Percentiles rank a stretch among this genome's conserved stretches.
phyloP scores from a whole-genome alignment of 495 filamentous ascomycete genomes.

The Penicillium verhagenii region DNA sequence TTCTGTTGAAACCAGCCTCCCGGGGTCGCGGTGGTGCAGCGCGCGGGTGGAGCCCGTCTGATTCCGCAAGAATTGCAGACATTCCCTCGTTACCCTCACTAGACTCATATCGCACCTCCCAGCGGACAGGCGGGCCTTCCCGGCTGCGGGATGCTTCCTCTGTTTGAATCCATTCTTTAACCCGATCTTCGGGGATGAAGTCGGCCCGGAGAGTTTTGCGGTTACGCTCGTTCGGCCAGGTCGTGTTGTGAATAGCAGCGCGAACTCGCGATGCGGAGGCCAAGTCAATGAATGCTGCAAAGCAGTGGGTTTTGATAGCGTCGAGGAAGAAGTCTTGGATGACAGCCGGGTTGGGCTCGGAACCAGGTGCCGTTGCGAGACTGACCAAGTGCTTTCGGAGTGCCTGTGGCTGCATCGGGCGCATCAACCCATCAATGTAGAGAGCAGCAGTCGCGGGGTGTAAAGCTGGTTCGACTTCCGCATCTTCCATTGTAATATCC shows the following conservation, averaged over 20 bases:
- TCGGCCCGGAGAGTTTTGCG: slow-evolving; percentile 86
- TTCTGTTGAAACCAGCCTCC: slow-evolving; percentile 32
- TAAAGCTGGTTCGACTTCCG: slow-evolving; percentile 60
- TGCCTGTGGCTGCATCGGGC: slow-evolving; percentile 66
- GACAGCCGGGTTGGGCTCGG: slow-evolving; percentile 46
- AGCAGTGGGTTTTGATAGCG: slow-evolving; percentile 81
- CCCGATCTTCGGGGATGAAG: slow-evolving; percentile 76
- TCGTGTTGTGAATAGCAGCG: slow-evolving; percentile 66
- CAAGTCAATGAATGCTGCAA: slow-evolving; percentile 66
- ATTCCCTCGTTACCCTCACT: slow-evolving; percentile 58
- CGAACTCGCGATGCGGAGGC: slow-evolving; percentile 77
- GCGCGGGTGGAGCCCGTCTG: slow-evolving; percentile 23
- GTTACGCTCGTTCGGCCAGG: slow-evolving; percentile 86
- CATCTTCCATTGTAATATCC: slow-evolving; percentile 42
- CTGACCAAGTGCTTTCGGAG: slow-evolving; percentile 66
- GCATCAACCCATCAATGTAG: slow-evolving; percentile 90
- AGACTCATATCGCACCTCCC: slow-evolving; percentile 70
- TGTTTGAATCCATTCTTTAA: slow-evolving; percentile 70
- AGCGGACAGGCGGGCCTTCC: slow-evolving; percentile 52
- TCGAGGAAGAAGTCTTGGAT: slow-evolving; percentile 77
- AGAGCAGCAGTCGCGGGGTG: slow-evolving; percentile 83
- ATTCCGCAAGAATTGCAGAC: slow-evolving; percentile 55
- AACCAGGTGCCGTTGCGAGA: slow-evolving; percentile 61
- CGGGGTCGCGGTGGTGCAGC: slow-evolving; percentile 22
- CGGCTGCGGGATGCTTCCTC: slow-evolving; percentile 57